Evolutionary conservation across 2,329 filamentous ascomycete species (phyloP), one percentile per base, ranked within the genome.

Genomic region (Talaromyces amestolkiae): DNA sequence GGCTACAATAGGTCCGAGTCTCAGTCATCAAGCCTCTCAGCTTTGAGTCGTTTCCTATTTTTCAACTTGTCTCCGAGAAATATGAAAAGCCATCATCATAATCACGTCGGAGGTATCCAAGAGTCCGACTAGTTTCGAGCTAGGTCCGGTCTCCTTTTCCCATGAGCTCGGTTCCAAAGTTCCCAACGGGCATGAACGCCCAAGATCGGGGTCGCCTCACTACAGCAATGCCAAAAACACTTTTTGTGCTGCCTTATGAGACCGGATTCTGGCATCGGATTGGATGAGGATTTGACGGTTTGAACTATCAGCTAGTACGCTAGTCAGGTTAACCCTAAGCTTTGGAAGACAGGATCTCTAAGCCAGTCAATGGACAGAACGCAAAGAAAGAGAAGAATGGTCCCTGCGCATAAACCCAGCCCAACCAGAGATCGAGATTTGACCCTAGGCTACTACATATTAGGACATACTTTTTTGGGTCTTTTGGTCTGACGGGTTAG

Each of bases 171-270:
- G 33, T 37, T 56, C 53, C 31, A 35, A 56, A 24, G 11, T 15
- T 31, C 33, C 22, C 53, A 56, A 56, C 33, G 49, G 27, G 49
- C 27, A 37, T 56, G 33, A 56, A 39, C 31, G 53, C 53, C 53
- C 53, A 56, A 41, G 37, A 22, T 56, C 51, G 51, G 10, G 31
- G 31, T 39, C 22, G 53, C 53, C 53, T 56, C 53, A 56, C 53
- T 56, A 37, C 53, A 56, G 53, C 53, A 56, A 56, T 56, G 33
- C 49, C 15, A 37, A 39, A 56, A 9, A 1, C 2, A 17, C 15
- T 37, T 35, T 35, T 17, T 39, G 37, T 56, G 53, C 53, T 56
- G 53, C 53, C 53, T 56, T 56, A 56, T 56, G n/a, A 56, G n/a
- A 56, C 33, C 10, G n/a, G n/a, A 3, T 2, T 37, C 31, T 56